These are phyloP conservation scores for Penicillium sclerotiorum DNA, from an alignment of 2,329 filamentous ascomycete genomes.

Conservation along the genomic window DNA sequence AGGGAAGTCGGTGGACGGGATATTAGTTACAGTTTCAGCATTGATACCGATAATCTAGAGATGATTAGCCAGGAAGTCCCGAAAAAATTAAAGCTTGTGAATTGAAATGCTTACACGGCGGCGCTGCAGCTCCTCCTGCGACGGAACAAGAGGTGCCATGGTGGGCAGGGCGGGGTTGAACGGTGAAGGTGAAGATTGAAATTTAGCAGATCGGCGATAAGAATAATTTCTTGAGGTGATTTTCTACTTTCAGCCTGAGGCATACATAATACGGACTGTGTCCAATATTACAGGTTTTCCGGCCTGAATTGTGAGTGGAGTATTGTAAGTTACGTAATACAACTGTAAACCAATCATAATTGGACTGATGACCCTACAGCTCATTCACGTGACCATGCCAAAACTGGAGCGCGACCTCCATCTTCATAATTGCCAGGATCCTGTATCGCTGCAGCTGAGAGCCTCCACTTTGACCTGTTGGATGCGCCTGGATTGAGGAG, in stretches of 20 bases:
- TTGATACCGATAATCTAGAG: slow-evolving; percentile 80
- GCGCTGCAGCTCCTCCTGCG: slow-evolving; percentile 46
- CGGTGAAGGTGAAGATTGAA: slow-evolving; percentile 21
- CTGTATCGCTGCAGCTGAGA: slow-evolving; percentile 30
- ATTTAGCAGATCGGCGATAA: slow-evolving; percentile 27
- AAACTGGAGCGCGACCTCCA: slow-evolving; percentile 39
- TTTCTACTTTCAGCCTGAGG: slow-evolving; percentile 36
- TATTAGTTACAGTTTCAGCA: slow-evolving; percentile 85
- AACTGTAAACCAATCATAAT: slow-evolving; percentile 34
- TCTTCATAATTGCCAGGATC: slow-evolving; percentile 31
- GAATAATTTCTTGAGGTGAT: slow-evolving; percentile 35
- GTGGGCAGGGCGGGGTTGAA: slow-evolving; percentile 20
- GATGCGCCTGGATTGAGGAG: slow-evolving; percentile 41
- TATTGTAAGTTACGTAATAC: slow-evolving; percentile 14
- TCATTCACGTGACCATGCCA: slow-evolving; percentile 37
- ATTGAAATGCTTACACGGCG: slow-evolving; percentile 40
- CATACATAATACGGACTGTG: slow-evolving; percentile 12
- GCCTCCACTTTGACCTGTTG: slow-evolving; percentile 30
- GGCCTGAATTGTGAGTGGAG: too few relatives aligned
- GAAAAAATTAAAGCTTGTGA: not conserved
- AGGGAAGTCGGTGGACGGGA: slow-evolving; percentile 88
- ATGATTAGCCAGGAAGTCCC: slow-evolving; percentile 4
- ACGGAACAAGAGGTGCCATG: slow-evolving; percentile 48
- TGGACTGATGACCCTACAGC: slow-evolving; percentile 39
- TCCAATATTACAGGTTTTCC: not conserved